Base-by-base conservation (phyloP, 2,329 filamentous ascomycete species). In the Emergomyces africanus region DNA sequence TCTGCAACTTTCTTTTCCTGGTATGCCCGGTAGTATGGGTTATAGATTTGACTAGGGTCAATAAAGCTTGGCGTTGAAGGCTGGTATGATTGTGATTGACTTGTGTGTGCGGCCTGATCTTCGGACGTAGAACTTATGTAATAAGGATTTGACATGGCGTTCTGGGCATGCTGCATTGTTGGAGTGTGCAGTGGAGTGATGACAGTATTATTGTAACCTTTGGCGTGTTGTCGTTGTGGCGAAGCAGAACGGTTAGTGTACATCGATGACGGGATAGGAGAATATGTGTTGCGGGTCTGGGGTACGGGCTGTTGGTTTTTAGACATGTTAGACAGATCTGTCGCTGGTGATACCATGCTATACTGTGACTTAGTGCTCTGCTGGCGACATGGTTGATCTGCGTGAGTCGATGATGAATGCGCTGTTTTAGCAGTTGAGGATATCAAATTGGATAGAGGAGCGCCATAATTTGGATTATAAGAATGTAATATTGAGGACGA, bases 21-120 rank as follows among this genome's bases (percentile, higher is more conserved):
- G 61, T 78, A 73, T 55, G 78, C 74, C 60, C 78, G 75, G 2
- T 76, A 76, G 68, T 76, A 80, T 2, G 78, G 78, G 60, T 82
- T 78, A 61, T 81, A 82, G 2, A 81, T 77, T 53, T 78, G 76
- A 51, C 72, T 78, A 2, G 80, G 79, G 66, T 81, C 77, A 23
- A 82, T 77, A 1, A 79, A 81, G 3, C 67, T 73, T 4, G 74
- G 66, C 50, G 72, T 42, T 1, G 61, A 56, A 12, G 48, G 39
- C 30, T 62, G 60, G 46, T 55, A 20, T n/a, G 54, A 42, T 55
- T 55, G 54, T 18, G 54, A 30, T 44, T 42, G 35, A 39, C 23
- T 54, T 14, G 39, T 23, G 23, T 33, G n/a, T 33, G 18, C 41
- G 10, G 25, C 2, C 18, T 42, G 37, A 55, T 55, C 23, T 10